Percentiles rank a stretch among this genome's conserved stretches.
Conservation (phyloP, 2,329 filamentous ascomycete species). For the Trichoderma breve region DNA sequence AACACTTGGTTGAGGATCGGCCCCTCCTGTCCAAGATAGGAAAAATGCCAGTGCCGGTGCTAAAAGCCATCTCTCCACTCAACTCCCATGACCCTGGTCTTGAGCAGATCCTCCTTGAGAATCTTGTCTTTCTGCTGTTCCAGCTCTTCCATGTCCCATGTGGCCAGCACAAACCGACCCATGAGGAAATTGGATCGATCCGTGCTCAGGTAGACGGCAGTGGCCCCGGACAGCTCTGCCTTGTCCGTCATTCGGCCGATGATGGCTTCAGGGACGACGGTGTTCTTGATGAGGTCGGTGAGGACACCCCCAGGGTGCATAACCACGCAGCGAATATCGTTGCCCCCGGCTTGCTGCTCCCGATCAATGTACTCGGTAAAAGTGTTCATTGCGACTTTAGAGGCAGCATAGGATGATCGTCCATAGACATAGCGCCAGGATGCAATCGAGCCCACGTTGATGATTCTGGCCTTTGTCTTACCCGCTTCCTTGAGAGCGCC, state of each 20-base stretch:
- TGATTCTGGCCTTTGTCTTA: background rate
- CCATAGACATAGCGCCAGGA: constrained; percentile 1
- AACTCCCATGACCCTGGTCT: background rate
- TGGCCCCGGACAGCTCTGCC: background rate
- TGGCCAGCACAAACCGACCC: background rate
- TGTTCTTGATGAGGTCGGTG: background rate
- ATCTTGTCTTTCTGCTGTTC: background rate
- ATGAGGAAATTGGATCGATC: background rate
- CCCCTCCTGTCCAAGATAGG: background rate
- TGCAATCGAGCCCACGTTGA: constrained; percentile 7
- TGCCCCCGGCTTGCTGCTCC: background rate
- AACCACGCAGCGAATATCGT: background rate
- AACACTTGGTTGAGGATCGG: background rate
- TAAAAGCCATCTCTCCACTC: background rate
- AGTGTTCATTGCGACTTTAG: background rate
- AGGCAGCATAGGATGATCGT: background rate
- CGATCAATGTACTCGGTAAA: background rate
- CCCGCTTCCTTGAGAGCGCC: background rate
- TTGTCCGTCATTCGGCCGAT: background rate
- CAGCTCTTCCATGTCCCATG: constrained; percentile 6
- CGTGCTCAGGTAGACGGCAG: background rate
- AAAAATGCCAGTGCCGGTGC: background rate
- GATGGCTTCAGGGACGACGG: background rate
- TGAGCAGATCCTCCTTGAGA: background rate
- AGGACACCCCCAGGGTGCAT: background rate